Evolutionary conservation across 768 basidiomycete genomes (phyloP).

Genomic region (Leccinum olivaceopallidum): DNA sequence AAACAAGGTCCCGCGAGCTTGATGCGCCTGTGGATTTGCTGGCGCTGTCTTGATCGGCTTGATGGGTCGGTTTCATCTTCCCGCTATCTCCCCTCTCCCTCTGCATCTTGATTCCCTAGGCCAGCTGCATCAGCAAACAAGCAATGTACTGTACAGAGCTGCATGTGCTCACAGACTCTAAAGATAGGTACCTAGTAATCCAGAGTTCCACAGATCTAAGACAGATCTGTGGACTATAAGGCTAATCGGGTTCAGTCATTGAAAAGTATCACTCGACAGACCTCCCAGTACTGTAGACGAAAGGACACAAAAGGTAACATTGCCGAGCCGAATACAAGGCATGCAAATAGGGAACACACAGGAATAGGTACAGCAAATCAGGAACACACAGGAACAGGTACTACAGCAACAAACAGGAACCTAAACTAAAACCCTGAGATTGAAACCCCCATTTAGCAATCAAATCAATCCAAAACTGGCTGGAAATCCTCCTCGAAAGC

Average conservation of each 20-base stretch:
- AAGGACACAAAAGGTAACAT: neutral
- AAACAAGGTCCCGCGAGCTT: too few species aligned
- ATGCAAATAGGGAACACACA: neutral
- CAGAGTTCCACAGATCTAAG: neutral
- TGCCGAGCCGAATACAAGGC: neutral
- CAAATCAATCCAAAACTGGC: neutral
- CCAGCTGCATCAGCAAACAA: neutral
- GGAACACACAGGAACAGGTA: neutral
- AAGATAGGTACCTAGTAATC: neutral
- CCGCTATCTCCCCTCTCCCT: too few species aligned
- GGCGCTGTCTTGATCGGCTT: too few species aligned
- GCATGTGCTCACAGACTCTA: neutral
- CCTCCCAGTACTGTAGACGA: neutral
- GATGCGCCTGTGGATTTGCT: too few species aligned
- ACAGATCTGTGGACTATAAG: neutral
- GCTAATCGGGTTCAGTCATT: neutral
- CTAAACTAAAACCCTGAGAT: neutral
- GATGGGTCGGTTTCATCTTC: too few species aligned
- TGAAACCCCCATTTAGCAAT: neutral
- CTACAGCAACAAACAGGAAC: neutral
- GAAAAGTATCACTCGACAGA: neutral
- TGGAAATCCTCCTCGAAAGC: neutral
- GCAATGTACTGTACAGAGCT: neutral
- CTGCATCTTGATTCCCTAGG: too few species aligned
- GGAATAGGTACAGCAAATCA: too few species aligned